These are phyloP conservation scores for Mycosphaerella sp. DNA, from an alignment of 2,329 filamentous ascomycete species.

Conservation along the genomic window DNA sequence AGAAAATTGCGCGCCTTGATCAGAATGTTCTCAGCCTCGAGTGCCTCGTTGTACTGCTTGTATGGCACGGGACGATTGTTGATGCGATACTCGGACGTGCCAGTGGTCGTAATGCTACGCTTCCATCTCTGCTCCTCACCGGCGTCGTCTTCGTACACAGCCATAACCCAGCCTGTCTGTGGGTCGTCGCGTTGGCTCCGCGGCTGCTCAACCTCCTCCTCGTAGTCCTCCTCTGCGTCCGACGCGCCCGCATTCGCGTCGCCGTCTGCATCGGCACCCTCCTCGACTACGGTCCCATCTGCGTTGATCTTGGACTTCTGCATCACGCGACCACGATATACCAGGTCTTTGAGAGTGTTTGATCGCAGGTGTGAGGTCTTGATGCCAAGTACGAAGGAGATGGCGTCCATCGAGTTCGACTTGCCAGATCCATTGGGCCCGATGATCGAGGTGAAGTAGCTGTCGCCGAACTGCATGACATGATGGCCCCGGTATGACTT, in stretches of 20 bases:
- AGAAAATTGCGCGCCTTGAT: conserved; percentile 98
- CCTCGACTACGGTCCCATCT: conserved; percentile 66
- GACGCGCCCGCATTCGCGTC: conserved; percentile 49
- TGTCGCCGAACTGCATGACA: conserved; percentile 88
- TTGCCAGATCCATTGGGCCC: conserved; percentile 99
- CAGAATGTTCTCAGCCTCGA: conserved; percentile 91
- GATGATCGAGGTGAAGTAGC: conserved; percentile 98
- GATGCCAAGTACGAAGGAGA: conserved; percentile 97
- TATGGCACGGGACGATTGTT: conserved; percentile 86
- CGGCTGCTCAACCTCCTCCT: conserved; percentile 48
- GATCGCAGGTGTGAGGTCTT: conserved; percentile 98
- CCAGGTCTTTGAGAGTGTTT: conserved; percentile 83
- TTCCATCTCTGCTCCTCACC: conserved; percentile 96
- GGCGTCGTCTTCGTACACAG: conserved; percentile 95
- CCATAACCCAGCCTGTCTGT: conserved; percentile 97
- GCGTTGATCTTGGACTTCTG: conserved; percentile 90
- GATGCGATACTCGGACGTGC: conserved; percentile 92
- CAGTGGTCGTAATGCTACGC: conserved; percentile 80
- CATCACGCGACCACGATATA: conserved; percentile 91
- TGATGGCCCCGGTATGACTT: conserved; percentile 99
- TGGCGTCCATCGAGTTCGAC: conserved; percentile 99
- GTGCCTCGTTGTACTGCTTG: conserved; percentile 84
- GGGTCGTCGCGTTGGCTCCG: conserved; percentile 70
- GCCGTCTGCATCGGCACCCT: conserved; percentile 36
- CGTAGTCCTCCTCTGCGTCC: conserved; percentile 41